Percentiles rank a stretch among this genome's conserved stretches.
These are phyloP conservation scores for Colletotrichum echinochloae DNA, from an alignment of 2,329 filamentous ascomycete genomes.

Conservation along the genomic window DNA sequence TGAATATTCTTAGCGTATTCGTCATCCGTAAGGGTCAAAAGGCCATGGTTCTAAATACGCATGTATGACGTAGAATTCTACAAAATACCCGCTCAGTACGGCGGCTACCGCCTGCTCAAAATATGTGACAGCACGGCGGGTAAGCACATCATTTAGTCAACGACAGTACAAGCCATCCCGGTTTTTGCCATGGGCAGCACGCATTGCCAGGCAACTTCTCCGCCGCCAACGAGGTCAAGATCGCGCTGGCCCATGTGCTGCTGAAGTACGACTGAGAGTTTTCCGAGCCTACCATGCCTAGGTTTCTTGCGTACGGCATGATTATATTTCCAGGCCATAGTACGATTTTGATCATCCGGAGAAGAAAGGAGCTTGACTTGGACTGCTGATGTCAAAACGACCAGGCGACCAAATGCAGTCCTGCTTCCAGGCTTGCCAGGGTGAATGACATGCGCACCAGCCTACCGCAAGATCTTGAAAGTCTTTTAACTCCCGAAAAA, in stretches of 20 bases:
- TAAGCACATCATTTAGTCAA: constrained; percentile 49
- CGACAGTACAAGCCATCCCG: constrained; percentile 46
- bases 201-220: constrained; percentile 55
- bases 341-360: constrained; percentile 13
- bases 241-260: constrained; percentile 48
- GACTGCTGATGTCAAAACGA: neutral
- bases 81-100: constrained; percentile 41
- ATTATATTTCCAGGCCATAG: constrained; percentile 9
- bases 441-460: no score
- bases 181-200: constrained; percentile 53
- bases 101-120: constrained; percentile 43
- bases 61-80: constrained; percentile 41
- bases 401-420: no score
- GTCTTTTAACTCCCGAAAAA: no score
- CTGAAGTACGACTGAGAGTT: constrained; percentile 48
- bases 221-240: constrained; percentile 52
- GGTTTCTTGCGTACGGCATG: constrained; percentile 14
- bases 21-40: constrained; percentile 42
- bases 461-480: no score
- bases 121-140: constrained; percentile 42
- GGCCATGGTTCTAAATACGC: constrained; percentile 38
- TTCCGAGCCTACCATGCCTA: neutral
- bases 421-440: no score
- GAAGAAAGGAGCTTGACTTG: constrained; percentile 23
- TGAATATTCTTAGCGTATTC: constrained; percentile 41